A percentile compares a stretch with the other conserved stretches of the same genome.
phyloP scores from a whole-genome alignment of 352 stramenopile species.

The Globisporangium polare region DNA sequence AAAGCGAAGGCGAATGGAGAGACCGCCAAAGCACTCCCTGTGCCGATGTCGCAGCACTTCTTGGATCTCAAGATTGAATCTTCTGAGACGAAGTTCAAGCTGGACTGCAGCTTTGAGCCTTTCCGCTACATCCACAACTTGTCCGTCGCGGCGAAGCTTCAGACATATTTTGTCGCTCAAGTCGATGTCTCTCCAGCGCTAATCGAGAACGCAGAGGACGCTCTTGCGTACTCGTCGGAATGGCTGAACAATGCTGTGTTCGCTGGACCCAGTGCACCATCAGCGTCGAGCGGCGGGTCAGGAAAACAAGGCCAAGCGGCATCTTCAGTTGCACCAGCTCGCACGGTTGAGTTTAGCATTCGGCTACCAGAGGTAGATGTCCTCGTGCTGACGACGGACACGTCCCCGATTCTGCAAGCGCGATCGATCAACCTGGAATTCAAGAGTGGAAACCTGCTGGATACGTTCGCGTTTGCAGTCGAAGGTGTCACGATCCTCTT shows the following conservation, averaged over 20 bases:
- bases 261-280: constrained; percentile 12
- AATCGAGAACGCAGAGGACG: constrained; percentile 53
- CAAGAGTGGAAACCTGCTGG: constrained; percentile 37
- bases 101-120: constrained; percentile 51
- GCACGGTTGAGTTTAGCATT: constrained; percentile 46
- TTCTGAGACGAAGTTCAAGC: constrained; percentile 44
- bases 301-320: background rate
- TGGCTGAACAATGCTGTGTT: constrained; percentile 59
- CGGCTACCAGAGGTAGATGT: constrained; percentile 62
- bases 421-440: constrained; percentile 50
- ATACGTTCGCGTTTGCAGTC: constrained; percentile 56
- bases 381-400: constrained; percentile 55
- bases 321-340: background rate
- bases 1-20: background rate
- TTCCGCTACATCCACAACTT: constrained; percentile 77
- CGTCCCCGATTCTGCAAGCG: constrained; percentile 62
- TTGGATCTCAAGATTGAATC: constrained; percentile 58
- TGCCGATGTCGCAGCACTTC: constrained; percentile 24
- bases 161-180: constrained; percentile 58
- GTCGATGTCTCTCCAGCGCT: constrained; percentile 39
- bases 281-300: background rate
- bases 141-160: constrained; percentile 54
- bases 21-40: background rate
- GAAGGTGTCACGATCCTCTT: constrained; percentile 60
- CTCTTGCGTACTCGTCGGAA: constrained; percentile 38